Evolutionary conservation across 176 grass and related monocot species (phyloP), one percentile per base, ranked within the genome.

Genomic region (Urochloa ruziziensis): DNA sequence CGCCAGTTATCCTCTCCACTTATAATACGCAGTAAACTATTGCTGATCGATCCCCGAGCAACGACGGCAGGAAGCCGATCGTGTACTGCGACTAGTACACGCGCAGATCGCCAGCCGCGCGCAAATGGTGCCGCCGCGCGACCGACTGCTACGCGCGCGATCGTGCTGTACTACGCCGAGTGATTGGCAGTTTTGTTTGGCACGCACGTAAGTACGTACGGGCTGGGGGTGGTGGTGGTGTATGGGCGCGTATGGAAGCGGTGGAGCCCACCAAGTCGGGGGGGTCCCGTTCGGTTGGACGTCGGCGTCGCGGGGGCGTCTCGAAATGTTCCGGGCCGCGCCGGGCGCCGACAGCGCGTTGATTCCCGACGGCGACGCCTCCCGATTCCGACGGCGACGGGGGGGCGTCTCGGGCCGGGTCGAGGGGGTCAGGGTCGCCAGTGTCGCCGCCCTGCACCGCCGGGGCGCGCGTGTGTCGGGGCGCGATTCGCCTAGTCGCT

Each of bases 281-380:
- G n/a, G n/a, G n/a, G n/a, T n/a, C n/a, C 4, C 43, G 79, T 73
- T 90, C 73, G 84, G 58, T 90, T 86, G 42, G 48, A 83, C 83
- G 84, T 90, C 83, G 79, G 37, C 88, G 58, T 86, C 81, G 75
- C 39, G 62, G 77, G 77, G 68, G 42, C 24, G 49, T 19, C 62
- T 74, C 54, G 28, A 86, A 82, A 82, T n/a, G n/a, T 78, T 54
- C 34, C 88, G 78, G 88, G 43, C 67, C 35, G 58, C 19, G 81
- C 47, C 82, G 18, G 88, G 70, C 66, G 36, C 73, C 78, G 73
- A 79, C 71, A 35, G 0, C 75, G 30, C 76, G 57, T 80, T 14
- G 82, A 51, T 80, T 74, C 68, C 75, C 75, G 85, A 87, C 52
- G 7, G 86, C 72, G 86, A 88, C 86, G 33, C 29, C 24, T 62